Evolutionary conservation across 73 alveolate species (phyloP).

Genomic region (Paramecium sonneborni): DNA sequence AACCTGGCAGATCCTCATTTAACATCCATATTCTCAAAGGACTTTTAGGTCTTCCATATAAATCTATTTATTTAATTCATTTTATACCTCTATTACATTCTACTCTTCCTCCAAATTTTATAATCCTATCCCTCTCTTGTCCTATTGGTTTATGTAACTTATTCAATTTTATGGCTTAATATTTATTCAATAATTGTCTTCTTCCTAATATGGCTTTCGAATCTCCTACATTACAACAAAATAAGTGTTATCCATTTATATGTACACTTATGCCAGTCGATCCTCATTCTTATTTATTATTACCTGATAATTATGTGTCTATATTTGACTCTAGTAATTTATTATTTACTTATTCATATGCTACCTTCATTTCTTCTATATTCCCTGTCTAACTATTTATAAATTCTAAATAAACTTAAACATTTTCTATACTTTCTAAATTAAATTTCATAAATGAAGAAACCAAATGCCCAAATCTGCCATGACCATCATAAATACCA

Average conservation of each 20-base stretch:
- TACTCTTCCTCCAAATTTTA: constrained; percentile 77
- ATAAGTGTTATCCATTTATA: constrained; percentile 71
- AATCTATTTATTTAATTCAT: constrained; percentile 53
- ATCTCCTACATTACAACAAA: constrained; percentile 93
- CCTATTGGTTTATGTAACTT: constrained; percentile 88
- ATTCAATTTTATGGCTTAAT: constrained; percentile 57
- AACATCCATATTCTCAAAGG: constrained; percentile 96
- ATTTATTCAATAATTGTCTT: constrained; percentile 74
- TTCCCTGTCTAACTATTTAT: not conserved
- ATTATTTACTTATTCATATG: constrained; percentile 35
- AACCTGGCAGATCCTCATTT: constrained; percentile 93
- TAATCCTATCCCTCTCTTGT: constrained; percentile 80
- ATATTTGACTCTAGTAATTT: constrained; percentile 60
- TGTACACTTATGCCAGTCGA: constrained; percentile 79
- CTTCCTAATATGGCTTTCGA: constrained; percentile 82
- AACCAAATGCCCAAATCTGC: constrained; percentile 65
- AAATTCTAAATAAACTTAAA: not conserved
- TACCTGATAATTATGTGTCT: constrained; percentile 69
- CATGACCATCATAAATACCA: constrained; percentile 68
- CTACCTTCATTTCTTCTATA: constrained; percentile 1
- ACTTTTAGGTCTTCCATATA: constrained; percentile 80
- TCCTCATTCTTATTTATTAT: constrained; percentile 47
- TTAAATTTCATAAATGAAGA: constrained; percentile 20
- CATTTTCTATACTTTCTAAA: not conserved
- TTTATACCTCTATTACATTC: constrained; percentile 63